Conservation (phyloP, 2,329 filamentous ascomycete genomes). For the Stagonosporopsis tanaceti region DNA sequence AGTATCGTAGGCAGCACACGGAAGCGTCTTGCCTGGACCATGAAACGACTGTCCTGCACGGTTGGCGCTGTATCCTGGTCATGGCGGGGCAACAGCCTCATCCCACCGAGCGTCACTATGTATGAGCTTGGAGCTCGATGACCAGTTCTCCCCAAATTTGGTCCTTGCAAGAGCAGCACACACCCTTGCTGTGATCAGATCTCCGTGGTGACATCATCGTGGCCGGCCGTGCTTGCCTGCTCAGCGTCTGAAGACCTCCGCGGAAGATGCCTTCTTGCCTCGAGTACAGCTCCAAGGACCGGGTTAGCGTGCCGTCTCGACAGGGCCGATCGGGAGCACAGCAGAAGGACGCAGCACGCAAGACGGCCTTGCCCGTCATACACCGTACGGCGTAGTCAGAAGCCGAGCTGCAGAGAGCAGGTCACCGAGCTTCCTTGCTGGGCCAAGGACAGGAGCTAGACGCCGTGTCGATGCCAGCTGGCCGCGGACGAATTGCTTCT, state of each 20-base stretch:
- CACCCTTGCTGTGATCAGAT: background rate
- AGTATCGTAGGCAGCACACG: conserved; percentile 29
- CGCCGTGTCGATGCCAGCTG: background rate
- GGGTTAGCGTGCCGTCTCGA: conserved; percentile 21
- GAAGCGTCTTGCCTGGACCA: conserved; percentile 28
- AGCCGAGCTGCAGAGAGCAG: background rate
- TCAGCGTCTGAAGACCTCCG: background rate
- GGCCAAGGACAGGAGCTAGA: background rate
- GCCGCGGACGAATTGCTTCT: background rate
- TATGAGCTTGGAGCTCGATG: background rate
- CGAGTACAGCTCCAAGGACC: conserved; percentile 25
- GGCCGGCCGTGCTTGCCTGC: background rate
- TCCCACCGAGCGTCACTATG: conserved; percentile 3
- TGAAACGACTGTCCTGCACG: conserved; percentile 23
- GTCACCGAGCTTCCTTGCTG: conserved; percentile 3
- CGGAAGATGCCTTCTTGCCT: conserved; percentile 14
- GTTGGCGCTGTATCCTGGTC: conserved; percentile 27
- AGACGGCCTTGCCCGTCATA: conserved; percentile 21
- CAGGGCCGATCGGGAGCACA: conserved; percentile 20
- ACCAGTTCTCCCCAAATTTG: background rate
- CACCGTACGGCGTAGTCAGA: conserved; percentile 2
- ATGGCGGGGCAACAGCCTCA: conserved; percentile 23
- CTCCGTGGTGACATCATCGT: conserved; percentile 4
- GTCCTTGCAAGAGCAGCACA: background rate
- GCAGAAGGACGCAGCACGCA: conserved; percentile 22